These are phyloP conservation scores for Jacaranda copaia DNA, from an alignment of 257 asterid genomes.

Conservation along the genomic window DNA sequence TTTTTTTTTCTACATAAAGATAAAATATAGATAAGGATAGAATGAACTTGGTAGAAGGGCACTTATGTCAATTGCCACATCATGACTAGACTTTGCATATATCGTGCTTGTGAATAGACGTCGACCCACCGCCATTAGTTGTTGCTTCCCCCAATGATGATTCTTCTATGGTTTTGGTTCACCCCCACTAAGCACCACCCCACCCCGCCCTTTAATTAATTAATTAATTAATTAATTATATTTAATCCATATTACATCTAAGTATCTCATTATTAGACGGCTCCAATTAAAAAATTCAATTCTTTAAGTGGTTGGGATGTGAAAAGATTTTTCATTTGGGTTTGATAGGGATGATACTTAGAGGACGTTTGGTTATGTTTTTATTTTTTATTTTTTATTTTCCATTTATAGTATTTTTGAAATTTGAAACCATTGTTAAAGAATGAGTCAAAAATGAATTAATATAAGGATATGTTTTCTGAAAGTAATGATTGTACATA, in stretches of 20 bases:
- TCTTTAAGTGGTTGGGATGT: constrained; percentile 15
- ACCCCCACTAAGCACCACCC: constrained; percentile 28
- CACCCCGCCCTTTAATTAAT: not conserved
- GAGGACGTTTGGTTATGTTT: no score
- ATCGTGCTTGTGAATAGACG: constrained; percentile 18
- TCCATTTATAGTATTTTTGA: no score
- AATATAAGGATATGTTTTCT: no score
- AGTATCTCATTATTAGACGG: constrained; percentile 31
- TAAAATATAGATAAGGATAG: not conserved
- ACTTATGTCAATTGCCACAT: constrained; percentile 32
- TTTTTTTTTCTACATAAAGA: not conserved
- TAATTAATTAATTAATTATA: not conserved
- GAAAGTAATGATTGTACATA: no score
- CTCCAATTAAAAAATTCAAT: constrained; percentile 14
- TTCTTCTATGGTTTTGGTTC: constrained; percentile 32
- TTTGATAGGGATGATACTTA: not conserved
- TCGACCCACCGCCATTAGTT: constrained; percentile 40
- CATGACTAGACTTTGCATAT: constrained; percentile 40
- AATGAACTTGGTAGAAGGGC: constrained; percentile 19
- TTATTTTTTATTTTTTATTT: no score
- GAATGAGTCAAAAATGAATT: no score
- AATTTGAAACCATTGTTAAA: no score
- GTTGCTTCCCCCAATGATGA: constrained; percentile 38
- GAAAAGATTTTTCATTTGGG: not conserved
- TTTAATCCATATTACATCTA: constrained; percentile 26